Conservation (phyloP, 2,329 filamentous ascomycete species). For the Ceratocystis variospora region DNA sequence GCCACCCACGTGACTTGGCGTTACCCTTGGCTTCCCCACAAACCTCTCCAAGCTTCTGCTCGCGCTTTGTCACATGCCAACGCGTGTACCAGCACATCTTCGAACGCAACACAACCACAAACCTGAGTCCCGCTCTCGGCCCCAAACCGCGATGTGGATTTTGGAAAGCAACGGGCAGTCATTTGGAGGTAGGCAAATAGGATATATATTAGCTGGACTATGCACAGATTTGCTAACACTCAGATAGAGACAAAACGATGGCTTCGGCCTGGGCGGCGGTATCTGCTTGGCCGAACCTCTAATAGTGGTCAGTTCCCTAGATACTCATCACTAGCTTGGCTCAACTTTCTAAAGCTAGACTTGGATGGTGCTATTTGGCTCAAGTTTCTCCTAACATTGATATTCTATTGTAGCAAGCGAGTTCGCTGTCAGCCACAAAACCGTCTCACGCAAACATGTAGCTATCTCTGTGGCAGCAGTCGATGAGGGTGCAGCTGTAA, state of each 20-base stretch:
- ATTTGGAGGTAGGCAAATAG: not conserved
- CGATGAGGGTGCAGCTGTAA: constrained; percentile 51
- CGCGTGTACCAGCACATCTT: not conserved
- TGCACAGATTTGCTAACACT: not conserved
- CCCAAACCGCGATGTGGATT: constrained; percentile 14
- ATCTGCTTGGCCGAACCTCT: constrained; percentile 15
- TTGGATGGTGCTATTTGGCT: too few relatives aligned
- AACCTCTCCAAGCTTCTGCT: not conserved
- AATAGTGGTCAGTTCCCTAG: constrained; percentile 1
- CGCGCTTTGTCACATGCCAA: not conserved
- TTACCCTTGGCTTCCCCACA: not conserved
- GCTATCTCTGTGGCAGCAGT: constrained; percentile 58
- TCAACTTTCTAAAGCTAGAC: too few relatives aligned
- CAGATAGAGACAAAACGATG: constrained; percentile 12
- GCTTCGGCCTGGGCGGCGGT: constrained; percentile 16
- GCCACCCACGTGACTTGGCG: constrained; percentile 8
- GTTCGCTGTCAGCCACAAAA: constrained; percentile 60
- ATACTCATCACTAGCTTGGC: too few relatives aligned
- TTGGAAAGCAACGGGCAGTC: constrained; percentile 11
- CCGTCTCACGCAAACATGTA: constrained; percentile 80
- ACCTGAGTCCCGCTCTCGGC: not conserved
- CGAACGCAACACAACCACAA: not conserved
- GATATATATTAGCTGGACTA: not conserved
- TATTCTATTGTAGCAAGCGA: constrained; percentile 38
- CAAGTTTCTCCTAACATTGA: too few relatives aligned